These are phyloP conservation scores for Solanum verrucosum DNA, from an alignment of 257 asterid genomes.

Conservation along the genomic window DNA sequence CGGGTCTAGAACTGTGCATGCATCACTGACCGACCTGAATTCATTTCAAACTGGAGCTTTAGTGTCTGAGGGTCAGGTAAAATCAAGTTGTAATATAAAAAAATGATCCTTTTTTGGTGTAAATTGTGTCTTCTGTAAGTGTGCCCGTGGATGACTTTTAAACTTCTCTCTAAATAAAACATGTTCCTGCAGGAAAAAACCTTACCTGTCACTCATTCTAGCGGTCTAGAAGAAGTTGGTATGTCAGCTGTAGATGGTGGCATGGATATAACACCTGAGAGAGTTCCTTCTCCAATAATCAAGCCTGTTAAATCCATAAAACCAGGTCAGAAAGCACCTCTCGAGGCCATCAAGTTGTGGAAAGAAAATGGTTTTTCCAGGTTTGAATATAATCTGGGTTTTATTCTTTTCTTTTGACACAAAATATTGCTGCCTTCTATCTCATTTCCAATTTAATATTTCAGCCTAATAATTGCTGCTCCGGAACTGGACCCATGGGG, in stretches of 20 bases:
- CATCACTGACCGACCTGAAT: conserved; percentile 44
- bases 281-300: conserved; percentile 22
- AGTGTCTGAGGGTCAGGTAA: conserved; percentile 24
- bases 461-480: conserved; percentile 82
- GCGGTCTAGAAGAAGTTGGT: conserved; percentile 22
- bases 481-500: conserved; percentile 79
- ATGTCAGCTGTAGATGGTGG: conserved; percentile 13
- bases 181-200: conserved; percentile 33
- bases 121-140: not conserved
- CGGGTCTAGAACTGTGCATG: conserved; percentile 56
- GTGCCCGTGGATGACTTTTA: not conserved
- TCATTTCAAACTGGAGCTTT: conserved; percentile 25
- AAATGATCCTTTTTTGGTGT: conserved; percentile 33
- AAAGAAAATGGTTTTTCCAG: conserved; percentile 91
- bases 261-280: conserved; percentile 22
- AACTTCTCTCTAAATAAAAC: not conserved
- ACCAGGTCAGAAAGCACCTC: conserved; percentile 73
- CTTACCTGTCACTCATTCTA: conserved; percentile 12
- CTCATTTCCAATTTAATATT: conserved; percentile 3
- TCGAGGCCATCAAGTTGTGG: conserved; percentile 53
- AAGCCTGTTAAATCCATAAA: conserved; percentile 30
- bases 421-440: not conserved
- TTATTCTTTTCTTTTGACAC: not conserved
- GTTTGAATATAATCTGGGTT: conserved; percentile 17
- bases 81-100: conserved; percentile 15